Evolutionary conservation across 768 basidiomycete genomes (phyloP).

Genomic region (Suillus tomentosus): DNA sequence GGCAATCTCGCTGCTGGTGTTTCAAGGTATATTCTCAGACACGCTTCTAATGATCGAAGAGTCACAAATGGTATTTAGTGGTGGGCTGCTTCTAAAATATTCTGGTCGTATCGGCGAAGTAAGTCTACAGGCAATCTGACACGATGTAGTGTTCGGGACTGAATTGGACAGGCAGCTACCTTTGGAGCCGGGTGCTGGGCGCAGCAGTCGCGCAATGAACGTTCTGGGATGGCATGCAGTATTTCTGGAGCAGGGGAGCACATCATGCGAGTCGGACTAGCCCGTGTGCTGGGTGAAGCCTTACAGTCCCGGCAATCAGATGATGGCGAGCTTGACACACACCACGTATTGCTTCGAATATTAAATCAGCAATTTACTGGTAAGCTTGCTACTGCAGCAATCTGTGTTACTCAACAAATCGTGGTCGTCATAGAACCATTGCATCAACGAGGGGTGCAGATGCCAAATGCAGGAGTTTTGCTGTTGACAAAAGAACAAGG

Average conservation of each 20-base stretch:
- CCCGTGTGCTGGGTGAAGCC: conserved; percentile 53
- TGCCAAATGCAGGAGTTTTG: conserved; percentile 63
- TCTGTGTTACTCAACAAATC: not conserved
- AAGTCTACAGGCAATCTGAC: conserved; percentile 6
- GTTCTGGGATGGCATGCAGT: conserved; percentile 60
- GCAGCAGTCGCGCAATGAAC: conserved; percentile 30
- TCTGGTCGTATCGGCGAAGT: conserved; percentile 81
- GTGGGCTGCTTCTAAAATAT: conserved; percentile 75
- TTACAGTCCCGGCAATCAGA: conserved; percentile 28
- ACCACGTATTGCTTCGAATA: conserved; percentile 49
- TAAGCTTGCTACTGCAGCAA: conserved; percentile 30
- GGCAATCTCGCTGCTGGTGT: conserved; percentile 68
- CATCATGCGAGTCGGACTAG: conserved; percentile 59
- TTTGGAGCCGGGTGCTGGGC: conserved; percentile 84
- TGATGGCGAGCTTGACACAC: conserved; percentile 48
- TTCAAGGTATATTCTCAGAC: conserved; percentile 52
- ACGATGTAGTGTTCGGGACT: not conserved
- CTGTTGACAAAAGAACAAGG: conserved; percentile 54
- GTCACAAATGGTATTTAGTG: conserved; percentile 44
- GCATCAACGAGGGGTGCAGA: conserved; percentile 38
- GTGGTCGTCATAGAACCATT: conserved; percentile 36
- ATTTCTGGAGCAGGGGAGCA: conserved; percentile 78
- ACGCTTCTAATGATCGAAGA: conserved; percentile 1
- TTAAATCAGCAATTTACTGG: conserved; percentile 55
- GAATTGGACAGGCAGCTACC: conserved; percentile 54